These are phyloP conservation scores for Prototheca wickerhamii DNA, from an alignment of 163 green algal genomes.

Conservation along the genomic window DNA sequence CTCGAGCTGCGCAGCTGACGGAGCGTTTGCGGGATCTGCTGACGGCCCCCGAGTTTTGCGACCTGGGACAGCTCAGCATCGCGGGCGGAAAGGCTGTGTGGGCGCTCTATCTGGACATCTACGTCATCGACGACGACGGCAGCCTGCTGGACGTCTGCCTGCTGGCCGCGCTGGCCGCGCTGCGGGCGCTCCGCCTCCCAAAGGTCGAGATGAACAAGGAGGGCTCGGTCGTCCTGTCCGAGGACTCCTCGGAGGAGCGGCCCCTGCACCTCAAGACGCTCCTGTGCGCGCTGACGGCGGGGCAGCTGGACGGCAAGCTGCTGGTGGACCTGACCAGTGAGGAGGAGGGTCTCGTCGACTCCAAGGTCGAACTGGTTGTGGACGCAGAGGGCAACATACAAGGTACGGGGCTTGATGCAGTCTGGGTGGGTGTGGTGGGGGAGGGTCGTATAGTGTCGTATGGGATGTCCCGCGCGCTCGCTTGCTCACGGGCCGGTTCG, in stretches of 20 bases:
- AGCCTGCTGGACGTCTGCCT: not conserved
- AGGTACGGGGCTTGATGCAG: no score
- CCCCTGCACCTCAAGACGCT: not conserved
- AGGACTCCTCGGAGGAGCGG: not conserved
- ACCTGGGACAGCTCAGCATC: not conserved
- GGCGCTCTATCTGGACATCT: not conserved
- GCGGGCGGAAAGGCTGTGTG: not conserved
- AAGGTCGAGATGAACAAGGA: not conserved
- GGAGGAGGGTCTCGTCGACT: not conserved
- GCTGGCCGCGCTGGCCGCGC: slow-evolving; percentile 1
- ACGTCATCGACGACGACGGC: not conserved
- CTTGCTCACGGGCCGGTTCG: no score
- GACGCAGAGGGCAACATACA: not conserved
- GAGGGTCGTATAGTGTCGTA: no score
- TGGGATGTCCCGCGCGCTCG: no score
- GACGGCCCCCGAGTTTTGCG: not conserved
- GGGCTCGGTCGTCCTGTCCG: not conserved
- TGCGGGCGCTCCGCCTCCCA: not conserved
- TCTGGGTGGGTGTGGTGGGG: no score
- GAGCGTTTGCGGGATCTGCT: not conserved
- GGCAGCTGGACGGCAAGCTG: not conserved
- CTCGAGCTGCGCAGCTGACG: not conserved
- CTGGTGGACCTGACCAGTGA: not conserved
- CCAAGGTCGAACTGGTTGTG: not conserved
- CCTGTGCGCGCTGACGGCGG: not conserved